Base-by-base conservation (phyloP, 176 grass and related monocot species). In the Eleusine indica region DNA sequence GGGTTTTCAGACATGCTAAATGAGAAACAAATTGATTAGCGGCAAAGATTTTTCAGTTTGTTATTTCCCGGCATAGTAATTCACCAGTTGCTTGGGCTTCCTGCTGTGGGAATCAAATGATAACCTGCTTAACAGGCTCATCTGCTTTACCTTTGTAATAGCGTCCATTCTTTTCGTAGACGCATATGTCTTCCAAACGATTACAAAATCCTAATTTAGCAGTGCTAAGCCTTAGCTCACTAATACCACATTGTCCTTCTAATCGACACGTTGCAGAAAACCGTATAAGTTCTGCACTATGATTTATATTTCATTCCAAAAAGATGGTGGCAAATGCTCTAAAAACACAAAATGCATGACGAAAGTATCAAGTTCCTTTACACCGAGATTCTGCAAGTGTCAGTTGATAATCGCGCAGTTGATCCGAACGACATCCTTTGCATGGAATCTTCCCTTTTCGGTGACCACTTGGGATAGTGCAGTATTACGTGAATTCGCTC, bases 261-360 rank as follows among this genome's bases (percentile, higher is more conserved):
- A 86, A 65, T 73, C 42, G 28, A 21, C 84, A 53, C 51, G 43
- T 53, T 30, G 56, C 21, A 79, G 68, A 73, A 39, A 64, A 30
- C 8, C 58, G 17, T 66, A 52, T 5, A 18, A 62, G 65, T 66
- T 7, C 70, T 29, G 51, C 39, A 75, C 38, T 81, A 47, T 6
- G 46, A 28, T 54, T 66, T 39, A 58, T 73, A 7, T 61, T 65
- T 64, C 16, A 9, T 46, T 78, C 32, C 58, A 0, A 32, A 64
- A 65, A 64, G 40, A 12, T 28, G 40, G 22, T 19, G n/a, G 0
- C 60, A 49, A 35, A 78, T 35, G 12, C 14, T 15, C 40, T 35
- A 35, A 35, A 35, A 35, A 3, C 29, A 64, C 4, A 60, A 78
- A 78, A 37, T 52, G 17, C 40, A 48, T 49, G 40, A 42, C 17